Evolutionary conservation across 257 asterid species (phyloP), one percentile per base, ranked within the genome.

Genomic region (Solanum pinnatisectum): DNA sequence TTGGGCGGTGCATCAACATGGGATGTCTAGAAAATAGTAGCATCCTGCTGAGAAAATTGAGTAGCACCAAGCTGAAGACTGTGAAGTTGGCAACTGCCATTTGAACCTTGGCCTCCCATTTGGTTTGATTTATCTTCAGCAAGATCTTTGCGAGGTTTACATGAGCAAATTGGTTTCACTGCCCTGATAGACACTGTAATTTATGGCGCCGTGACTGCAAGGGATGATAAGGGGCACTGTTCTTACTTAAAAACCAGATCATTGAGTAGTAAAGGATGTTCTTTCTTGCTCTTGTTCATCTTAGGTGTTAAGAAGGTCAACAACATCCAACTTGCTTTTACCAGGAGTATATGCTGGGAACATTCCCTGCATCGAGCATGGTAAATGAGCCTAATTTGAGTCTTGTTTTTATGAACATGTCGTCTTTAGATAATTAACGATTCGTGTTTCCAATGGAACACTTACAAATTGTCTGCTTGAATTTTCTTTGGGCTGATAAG

Each of bases 1-100:
- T 89, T 94, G 88, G 98, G 98, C 16, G 99, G 98, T 23, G 90
- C 93, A 37, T 95, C 99, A 15, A 93, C 96, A 27, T 96, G 99
- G 99, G 98, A 87, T 89, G 90, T 87, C 39, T 84, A 83, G 42
- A 84, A 86, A 59, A 36, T 8, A 39, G 39, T 44, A 4, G 40
- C 67, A 44, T 33, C 78, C 52, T 39, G 36, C 87, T 32, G 83
- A 46, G 22, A 44, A 87, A 27, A 65, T 30, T 65, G 10, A 60
- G 30, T 27, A 20, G 37, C 18, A 46, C 20, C 44, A 82, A 82
- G 20, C 15, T 30, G 3, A 32, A 32, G 42, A 49, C 85, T 81
- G 9, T 42, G 85, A 82, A 82, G 70, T 82, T 44, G n/a, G 42
- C 70, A 10, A 49, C 70, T 49, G 44, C 16, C 70, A 49, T 20